Evolutionary conservation across 1,284 basidiomycete genomes (phyloP), one percentile per base, ranked within the genome.

Genomic region (Apiotrichum porosum): DNA sequence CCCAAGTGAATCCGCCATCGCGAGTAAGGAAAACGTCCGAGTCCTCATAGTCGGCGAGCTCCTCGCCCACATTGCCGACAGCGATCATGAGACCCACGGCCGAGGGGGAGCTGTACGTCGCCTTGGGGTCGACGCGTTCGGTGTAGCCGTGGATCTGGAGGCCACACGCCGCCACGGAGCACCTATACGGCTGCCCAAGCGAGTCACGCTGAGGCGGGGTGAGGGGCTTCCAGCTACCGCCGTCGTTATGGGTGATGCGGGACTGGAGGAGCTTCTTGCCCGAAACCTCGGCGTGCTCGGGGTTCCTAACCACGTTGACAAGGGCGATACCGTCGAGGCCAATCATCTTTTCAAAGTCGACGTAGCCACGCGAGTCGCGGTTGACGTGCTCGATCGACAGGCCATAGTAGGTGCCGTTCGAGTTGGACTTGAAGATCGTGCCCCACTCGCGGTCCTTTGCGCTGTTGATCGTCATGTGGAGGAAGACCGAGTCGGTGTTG

Each of bases 301-400:
- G 79, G 66, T 98, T 52, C 19, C 56, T 44, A 3, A 98, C 90
- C 30, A 97, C 70, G 64, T 98, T 98, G 61, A 93, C 81, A 37
- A 99, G 75, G 8, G 92, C 92, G 56, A 98, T 94, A 0, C 94
- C 94, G 71, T 98, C 93, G 41, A 98, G 73, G 2, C 91, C 93
- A 51, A 88, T 83, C 81, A 97, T 88, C 79, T 97, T 98, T 76
- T 99, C 94, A 63, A 98, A 99, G 71, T 99, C 95, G 38, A 93
- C 94, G 61, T 81, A 97, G 14, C 95, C 94, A 0, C 76, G 69
- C 0, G 81, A 76, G 68, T 98, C 85, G 22, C 94, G 82, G 72
- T 98, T 98, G 51, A 91, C 94, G 61, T 90, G 80, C 60, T 89
- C 86, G 40, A 88, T 66, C 0, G 91, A 88, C 15, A 92, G 70